Evolutionary conservation across 2,329 filamentous ascomycete species (phyloP), one percentile per base, ranked within the genome.

Genomic region (Microcyclospora tardicrescens): DNA sequence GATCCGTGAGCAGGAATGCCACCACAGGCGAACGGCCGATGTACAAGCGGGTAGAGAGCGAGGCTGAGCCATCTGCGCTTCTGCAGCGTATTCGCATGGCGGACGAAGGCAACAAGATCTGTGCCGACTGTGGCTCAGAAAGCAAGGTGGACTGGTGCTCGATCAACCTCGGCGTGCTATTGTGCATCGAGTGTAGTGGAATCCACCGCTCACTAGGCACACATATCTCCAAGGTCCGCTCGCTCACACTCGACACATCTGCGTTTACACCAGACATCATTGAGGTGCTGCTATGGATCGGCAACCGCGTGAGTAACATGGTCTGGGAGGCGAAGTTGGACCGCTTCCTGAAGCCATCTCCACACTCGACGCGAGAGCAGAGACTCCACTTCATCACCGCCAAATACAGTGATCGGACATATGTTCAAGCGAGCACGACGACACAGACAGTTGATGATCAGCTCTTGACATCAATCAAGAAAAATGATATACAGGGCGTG

Each of bases 111-210:
- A 98, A 98, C 61, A 81, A 77, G 49, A 83, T 81, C 73, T 98
- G 91, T 58, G 91, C 91, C 12, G 91, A 98, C 59, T 98, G 91
- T 56, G 84, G 84, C 10, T 93, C 86, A 6, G 81, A 82, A 28
- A 75, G 79, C 55, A 96, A 95, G 65, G 87, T 94, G 15, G 91
- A 98, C 61, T 98, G 91, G 91, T 91, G 96, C 19, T 96, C 91
- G 0, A 94, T 98, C 63, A 98, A 98, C 54, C 71, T 98, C 4
- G 91, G 84, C 34, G 94, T 98, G 43, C 80, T 98, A 38, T 73
- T 98, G 14, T 98, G 91, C 64, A 95, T 95, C 57, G 89, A 98
- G 61, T 98, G 91, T 63, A 94, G 87, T 57, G 91, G 91, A 46
- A 95, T 98, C 44, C 91, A 98, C 61, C 79, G 91, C 32, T 96